Evolutionary conservation across 345 rosid genomes (phyloP), one percentile per base, ranked within the genome.

Genomic region (Trapa incisa): DNA sequence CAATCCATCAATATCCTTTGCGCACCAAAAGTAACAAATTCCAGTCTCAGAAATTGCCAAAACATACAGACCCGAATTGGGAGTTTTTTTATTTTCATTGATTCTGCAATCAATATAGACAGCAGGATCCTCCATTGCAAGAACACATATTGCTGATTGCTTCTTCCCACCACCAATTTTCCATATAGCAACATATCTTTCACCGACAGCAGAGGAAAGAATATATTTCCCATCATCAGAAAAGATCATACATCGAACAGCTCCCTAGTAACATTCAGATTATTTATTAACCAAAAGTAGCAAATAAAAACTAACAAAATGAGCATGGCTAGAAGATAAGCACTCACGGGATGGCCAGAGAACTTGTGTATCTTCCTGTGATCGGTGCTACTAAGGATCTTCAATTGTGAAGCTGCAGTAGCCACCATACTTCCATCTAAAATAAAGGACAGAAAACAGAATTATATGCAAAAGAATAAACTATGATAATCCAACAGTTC

Each of bases 71-170:
- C 87, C 86, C 17, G 73, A 50, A 64, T 75, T 82, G 69, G 78
- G 80, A 61, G 70, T 80, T 73, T 72, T 78, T 61, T 61, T 79
- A 64, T 73, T 70, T 15, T 74, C 72, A 73, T 80, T 74, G 75
- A 82, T 70, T 85, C 69, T 78, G 77, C 90, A 61, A 74, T 94
- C 97, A 67, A 94, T 70, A 14, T 78, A 87, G 60, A 91, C 87
- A 37, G 96, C 91, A 71, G 99, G 97, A 78, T 94, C 89, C 74
- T 91, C 99, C 87, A 94, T 78, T 57, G 99, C 86, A 75, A 94
- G 94, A 68, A 86, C 87, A 81, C 96, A 94, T 78, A 87, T 84
- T 70, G 93, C 95, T 33, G 97, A 89, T 76, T 85, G 86, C 70
- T 78, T 89, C 79, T 86, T 87, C 47, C 79, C 79, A 67, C 96